Evolutionary conservation across 495 filamentous ascomycete species (phyloP).

Genomic region (Penicillium coprophilum): DNA sequence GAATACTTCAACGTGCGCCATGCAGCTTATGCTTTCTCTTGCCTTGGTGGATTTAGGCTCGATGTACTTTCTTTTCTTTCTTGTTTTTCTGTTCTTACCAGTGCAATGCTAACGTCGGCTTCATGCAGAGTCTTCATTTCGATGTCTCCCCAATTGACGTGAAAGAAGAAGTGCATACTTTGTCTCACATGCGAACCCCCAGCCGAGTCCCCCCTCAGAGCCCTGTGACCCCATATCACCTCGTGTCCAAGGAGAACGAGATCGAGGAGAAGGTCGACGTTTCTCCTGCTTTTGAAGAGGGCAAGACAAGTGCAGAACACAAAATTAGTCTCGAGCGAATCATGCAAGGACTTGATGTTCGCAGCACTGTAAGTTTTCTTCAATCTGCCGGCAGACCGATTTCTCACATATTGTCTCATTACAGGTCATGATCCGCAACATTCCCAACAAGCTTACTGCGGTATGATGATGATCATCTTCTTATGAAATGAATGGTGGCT

Average conservation of each 20-base stretch:
- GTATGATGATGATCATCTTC: conserved; percentile 33
- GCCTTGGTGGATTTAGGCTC: background rate
- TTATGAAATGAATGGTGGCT: background rate
- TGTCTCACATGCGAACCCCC: background rate
- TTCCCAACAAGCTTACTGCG: conserved; percentile 86
- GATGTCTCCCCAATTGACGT: background rate
- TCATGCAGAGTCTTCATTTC: background rate
- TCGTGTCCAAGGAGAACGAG: background rate
- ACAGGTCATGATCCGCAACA: conserved; percentile 94
- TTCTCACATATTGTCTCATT: conserved; percentile 20
- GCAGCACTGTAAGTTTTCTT: conserved; percentile 64
- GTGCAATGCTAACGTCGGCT: background rate
- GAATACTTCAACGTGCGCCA: conserved; percentile 1
- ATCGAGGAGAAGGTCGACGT: background rate
- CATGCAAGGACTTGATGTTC: conserved; percentile 48
- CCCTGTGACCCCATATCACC: background rate
- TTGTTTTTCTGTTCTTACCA: background rate
- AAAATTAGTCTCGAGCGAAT: background rate
- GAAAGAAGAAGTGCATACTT: background rate
- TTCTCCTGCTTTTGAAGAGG: background rate
- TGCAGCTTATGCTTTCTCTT: background rate
- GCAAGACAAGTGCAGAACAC: background rate
- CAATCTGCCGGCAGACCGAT: conserved; percentile 12
- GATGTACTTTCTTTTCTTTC: background rate
- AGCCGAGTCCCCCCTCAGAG: background rate